Evolutionary conservation across 805 yeast genomes (phyloP), one percentile per base, ranked within the genome.

Genomic region (Starmerella potacharoeniae): DNA sequence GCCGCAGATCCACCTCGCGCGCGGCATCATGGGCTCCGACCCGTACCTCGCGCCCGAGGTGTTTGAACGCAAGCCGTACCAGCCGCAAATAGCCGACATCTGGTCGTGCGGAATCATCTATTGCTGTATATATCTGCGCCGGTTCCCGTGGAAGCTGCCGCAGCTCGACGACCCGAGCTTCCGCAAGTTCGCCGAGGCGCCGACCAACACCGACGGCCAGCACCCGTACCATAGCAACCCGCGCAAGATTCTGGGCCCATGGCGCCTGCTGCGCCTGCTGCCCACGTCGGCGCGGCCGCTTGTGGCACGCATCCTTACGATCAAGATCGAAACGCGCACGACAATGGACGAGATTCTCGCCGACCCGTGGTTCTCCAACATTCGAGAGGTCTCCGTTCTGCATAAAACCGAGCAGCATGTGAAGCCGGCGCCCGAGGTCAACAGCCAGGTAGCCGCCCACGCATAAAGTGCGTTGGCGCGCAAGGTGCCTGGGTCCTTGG

Each of bases 131-230:
- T 75, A 84, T 2, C 72, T 90, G 61, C 79, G 84, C 61, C 72
- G 95, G 57, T 91, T 91, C 70, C 97, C 98, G 0, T 91, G 98
- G 98, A 88, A 88, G 67, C 78, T 90, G 2, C 96, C 97, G n/a
- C 82, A 83, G 60, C 70, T 73, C 30, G 72, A 80, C 6, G 96
- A 90, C 67, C 81, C 81, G 53, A 82, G 93, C 5, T 91, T 77
- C 72, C 77, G 80, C 55, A 75, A 86, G 58, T 91, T 84, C 65
- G 42, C 60, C 17, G 60, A 63, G 8, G 62, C 60, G 35, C 67
- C 68, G 10, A 43, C 22, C 6, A 66, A 62, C 47, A 44, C 56
- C n/a, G 61, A 64, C 46, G 65, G 65, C 55, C 51, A 50, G 34
- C 61, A 59, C 57, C 68, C 63, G 50, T 56, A 52, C 41, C 58